A percentile compares a stretch with the other conserved stretches of the same genome.
Conservation (phyloP, 1,284 basidiomycete genomes). For the Tilletia horrida region DNA sequence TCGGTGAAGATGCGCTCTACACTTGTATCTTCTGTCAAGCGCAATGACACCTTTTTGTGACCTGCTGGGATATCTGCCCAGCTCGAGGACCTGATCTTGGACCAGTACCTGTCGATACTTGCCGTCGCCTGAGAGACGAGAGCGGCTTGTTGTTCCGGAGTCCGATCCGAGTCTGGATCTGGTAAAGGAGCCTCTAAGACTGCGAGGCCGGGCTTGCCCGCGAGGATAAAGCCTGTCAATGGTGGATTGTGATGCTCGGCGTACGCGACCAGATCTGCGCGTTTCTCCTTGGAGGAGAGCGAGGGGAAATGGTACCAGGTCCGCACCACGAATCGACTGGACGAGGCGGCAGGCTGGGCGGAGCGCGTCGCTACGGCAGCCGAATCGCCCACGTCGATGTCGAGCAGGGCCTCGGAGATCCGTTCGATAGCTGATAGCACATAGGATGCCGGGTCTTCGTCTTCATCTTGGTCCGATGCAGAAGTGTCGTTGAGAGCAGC, state of each 20-base stretch:
- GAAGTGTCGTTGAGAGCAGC: not conserved
- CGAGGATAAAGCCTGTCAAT: slow-evolving; percentile 40
- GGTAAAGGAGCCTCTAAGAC: slow-evolving; percentile 37
- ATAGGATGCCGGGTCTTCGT: slow-evolving; percentile 24
- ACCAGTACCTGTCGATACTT: slow-evolving; percentile 33
- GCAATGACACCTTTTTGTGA: slow-evolving; percentile 44
- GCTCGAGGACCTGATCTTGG: slow-evolving; percentile 28
- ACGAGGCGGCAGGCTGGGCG: not conserved
- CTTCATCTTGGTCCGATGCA: slow-evolving; percentile 21
- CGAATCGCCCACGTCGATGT: not conserved
- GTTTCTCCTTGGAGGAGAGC: slow-evolving; percentile 32
- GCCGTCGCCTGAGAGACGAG: slow-evolving; percentile 15
- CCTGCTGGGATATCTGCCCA: slow-evolving; percentile 39
- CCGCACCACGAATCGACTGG: slow-evolving; percentile 16
- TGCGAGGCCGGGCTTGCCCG: slow-evolving; percentile 44
- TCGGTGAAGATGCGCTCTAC: slow-evolving; percentile 16
- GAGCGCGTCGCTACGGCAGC: not conserved
- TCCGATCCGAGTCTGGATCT: not conserved
- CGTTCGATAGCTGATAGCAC: slow-evolving; percentile 11
- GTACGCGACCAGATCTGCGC: slow-evolving; percentile 33
- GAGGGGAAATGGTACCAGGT: slow-evolving; percentile 44
- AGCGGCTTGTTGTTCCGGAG: not conserved
- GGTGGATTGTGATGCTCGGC: slow-evolving; percentile 25
- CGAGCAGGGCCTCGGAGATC: slow-evolving; percentile 18
- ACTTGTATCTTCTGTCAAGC: slow-evolving; percentile 21